Base-by-base conservation (phyloP, 495 filamentous ascomycete genomes). In the Trypethelium eluteriae region DNA sequence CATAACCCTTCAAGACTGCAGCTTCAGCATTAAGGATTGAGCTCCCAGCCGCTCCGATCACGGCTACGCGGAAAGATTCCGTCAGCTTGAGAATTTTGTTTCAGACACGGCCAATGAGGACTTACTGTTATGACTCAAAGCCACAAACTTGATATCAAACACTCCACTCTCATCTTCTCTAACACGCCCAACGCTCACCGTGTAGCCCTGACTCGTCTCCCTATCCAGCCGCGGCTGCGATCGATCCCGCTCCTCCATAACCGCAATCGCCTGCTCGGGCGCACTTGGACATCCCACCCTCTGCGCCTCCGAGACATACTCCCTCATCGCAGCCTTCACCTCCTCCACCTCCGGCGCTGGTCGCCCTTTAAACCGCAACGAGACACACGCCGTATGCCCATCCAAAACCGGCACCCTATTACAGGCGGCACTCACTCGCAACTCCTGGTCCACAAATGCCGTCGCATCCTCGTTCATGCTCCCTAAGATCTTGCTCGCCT, bases 11-110 rank as follows among this genome's bases (percentile, higher is more conserved):
- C 62, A 96, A 83, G 35, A 96, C 85, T 44, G 93, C 93, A 41
- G 92, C 91, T 76, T 97, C 94, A 12, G 92, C 91, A 75, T 97
- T 97, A 66, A 98, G 78, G 75, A 97, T 95, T 16, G 91, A 96
- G 9, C 90, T 94, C 39, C 94, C 94, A 10, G 94, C 92, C 46
- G 94, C 94, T 70, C 93, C 93, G 74, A 98, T 93, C 53, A 98
- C 87, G 56, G 93, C 86, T 88, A 67, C 7, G 46, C n/a, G 64
- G 4, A 11, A 59, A 59, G 7, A 35, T n/a, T 7, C 16, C 49
- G 14, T 59, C 32, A 59, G 53, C 53, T 59, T 14, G 25, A 25
- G 25, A 25, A 25, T 25, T 25, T 25, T 25, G 25, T 25, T 25
- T 25, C 25, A 25, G 25, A 16, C 34, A 16, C 61, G 35, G 36